Evolutionary conservation across 2,329 filamentous ascomycete genomes (phyloP).

Genomic region (Fusarium praegraminearum): DNA sequence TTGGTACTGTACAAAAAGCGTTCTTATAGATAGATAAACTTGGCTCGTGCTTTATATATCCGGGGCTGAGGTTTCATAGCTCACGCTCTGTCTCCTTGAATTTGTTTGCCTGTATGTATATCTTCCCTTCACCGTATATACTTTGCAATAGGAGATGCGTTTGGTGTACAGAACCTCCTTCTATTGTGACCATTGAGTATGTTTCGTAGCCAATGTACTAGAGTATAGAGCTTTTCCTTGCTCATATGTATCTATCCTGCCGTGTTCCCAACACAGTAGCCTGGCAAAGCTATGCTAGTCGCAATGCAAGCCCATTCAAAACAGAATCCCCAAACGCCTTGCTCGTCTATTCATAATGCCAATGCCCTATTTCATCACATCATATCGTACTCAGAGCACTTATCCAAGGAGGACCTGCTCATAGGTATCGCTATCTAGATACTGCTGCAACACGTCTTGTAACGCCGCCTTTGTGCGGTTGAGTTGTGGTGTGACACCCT

Average conservation of each 20-base stretch:
- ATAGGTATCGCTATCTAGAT: conserved; percentile 60
- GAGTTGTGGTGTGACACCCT: conserved; percentile 64
- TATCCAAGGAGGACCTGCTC: conserved; percentile 62
- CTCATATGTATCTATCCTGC: neutral
- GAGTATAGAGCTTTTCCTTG: no score
- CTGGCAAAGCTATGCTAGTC: neutral
- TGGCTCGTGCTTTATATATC: conserved; percentile 19
- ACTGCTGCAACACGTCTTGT: conserved; percentile 60
- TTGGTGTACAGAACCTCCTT: conserved; percentile 16
- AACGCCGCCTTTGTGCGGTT: conserved; percentile 61
- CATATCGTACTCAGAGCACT: conserved; percentile 3
- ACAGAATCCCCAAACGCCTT: conserved; percentile 18
- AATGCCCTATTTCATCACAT: conserved; percentile 18
- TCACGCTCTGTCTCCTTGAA: conserved; percentile 24
- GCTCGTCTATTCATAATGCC: conserved; percentile 10
- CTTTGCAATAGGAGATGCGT: conserved; percentile 32
- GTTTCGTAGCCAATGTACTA: neutral
- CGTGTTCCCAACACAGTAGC: neutral
- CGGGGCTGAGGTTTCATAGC: conserved; percentile 15
- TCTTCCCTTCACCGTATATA: conserved; percentile 39
- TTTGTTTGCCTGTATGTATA: conserved; percentile 34
- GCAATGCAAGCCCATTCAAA: conserved; percentile 4
- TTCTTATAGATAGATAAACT: conserved; percentile 42
- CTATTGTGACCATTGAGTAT: neutral
- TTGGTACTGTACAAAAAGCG: conserved; percentile 11